Conservation (phyloP, 2,329 filamentous ascomycete genomes). For the Tolypocladium amazonense region DNA sequence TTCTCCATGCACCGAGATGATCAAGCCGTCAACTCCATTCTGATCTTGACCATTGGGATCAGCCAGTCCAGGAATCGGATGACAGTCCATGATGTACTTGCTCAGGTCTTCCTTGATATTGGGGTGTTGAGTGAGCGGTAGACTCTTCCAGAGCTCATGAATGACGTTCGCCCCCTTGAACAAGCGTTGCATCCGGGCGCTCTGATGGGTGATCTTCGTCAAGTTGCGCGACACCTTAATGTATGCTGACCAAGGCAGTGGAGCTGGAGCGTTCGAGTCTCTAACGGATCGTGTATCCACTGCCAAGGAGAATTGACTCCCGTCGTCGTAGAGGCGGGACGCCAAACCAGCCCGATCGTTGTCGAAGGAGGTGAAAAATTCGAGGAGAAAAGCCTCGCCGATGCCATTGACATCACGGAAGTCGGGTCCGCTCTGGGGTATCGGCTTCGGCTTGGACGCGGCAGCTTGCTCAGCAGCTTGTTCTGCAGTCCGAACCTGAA, state of each 20-base stretch:
- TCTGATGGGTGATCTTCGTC: constrained; percentile 51
- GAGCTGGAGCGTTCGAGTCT: constrained; percentile 30
- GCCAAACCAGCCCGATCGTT: constrained; percentile 53
- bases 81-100: constrained; percentile 78
- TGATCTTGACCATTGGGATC: constrained; percentile 56
- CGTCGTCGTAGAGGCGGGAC: constrained; percentile 61
- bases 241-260: constrained; percentile 61
- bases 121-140: constrained; percentile 68
- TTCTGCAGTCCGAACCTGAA: constrained; percentile 62
- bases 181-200: constrained; percentile 52
- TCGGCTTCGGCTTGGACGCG: constrained; percentile 40
- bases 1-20: constrained; percentile 72
- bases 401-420: constrained; percentile 67
- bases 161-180: constrained; percentile 57
- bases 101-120: constrained; percentile 53
- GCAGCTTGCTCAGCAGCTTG: constrained; percentile 49
- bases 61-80: constrained; percentile 58
- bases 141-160: constrained; percentile 52
- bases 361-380: constrained; percentile 68
- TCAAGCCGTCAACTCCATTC: constrained; percentile 64
- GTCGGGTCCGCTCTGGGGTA: constrained; percentile 53
- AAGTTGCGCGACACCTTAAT: constrained; percentile 72
- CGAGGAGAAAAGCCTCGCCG: constrained; percentile 63
- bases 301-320: constrained; percentile 65
- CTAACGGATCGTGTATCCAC: constrained; percentile 52